A percentile compares a stretch with the other conserved stretches of the same genome.
These are phyloP conservation scores for Eustoma russellianum DNA, from an alignment of 257 asterid species.

Conservation along the genomic window DNA sequence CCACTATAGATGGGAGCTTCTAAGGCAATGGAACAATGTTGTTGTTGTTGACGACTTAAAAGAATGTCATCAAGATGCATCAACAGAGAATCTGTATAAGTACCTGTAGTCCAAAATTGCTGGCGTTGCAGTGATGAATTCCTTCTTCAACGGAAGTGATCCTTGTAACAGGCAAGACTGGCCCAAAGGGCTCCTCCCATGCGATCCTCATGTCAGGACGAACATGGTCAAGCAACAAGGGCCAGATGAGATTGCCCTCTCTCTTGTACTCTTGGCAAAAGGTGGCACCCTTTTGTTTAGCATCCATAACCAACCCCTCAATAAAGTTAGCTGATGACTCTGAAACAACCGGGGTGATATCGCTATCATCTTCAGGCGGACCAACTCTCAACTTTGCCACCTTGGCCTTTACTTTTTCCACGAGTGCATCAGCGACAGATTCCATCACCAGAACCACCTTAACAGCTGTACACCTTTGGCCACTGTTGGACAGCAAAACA, in stretches of 20 bases:
- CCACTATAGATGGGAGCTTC: too few relatives aligned
- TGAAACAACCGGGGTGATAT: slow-evolving; percentile 85
- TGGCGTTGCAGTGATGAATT: slow-evolving; percentile 92
- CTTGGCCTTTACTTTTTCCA: slow-evolving; percentile 68
- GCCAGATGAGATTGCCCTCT: slow-evolving; percentile 98
- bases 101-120: slow-evolving; percentile 97
- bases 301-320: slow-evolving; percentile 84
- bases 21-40: too few relatives aligned
- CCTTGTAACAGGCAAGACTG: slow-evolving; percentile 74
- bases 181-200: slow-evolving; percentile 99
- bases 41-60: too few relatives aligned
- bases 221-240: slow-evolving; percentile 73
- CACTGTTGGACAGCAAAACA: slow-evolving; percentile 26
- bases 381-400: slow-evolving; percentile 78
- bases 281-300: slow-evolving; percentile 76
- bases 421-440: slow-evolving; percentile 65
- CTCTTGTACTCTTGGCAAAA: slow-evolving; percentile 87
- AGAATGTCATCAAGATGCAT: not conserved
- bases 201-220: slow-evolving; percentile 93
- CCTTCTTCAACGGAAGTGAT: slow-evolving; percentile 81
- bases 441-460: slow-evolving; percentile 91
- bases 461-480: slow-evolving; percentile 94
- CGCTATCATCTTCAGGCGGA: slow-evolving; percentile 62
- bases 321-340: slow-evolving; percentile 95
- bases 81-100: too few relatives aligned